Evolutionary conservation across 768 basidiomycete genomes (phyloP), one percentile per base, ranked within the genome.

Genomic region (Suillus weaverae): DNA sequence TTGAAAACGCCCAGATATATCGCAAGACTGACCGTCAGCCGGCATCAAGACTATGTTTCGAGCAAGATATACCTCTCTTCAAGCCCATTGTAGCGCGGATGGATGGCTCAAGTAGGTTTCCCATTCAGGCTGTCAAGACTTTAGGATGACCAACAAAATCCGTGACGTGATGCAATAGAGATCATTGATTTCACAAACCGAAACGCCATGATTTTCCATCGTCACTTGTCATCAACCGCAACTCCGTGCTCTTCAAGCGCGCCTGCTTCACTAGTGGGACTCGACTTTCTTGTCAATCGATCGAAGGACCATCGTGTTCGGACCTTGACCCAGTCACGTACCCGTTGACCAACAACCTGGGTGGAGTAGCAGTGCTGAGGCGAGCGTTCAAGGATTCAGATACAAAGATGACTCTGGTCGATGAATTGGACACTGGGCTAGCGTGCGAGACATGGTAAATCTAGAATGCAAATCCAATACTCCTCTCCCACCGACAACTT

Each of bases 401-500:
- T 20, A 59, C 57, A 11, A 41, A 30, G 39, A 59, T 18, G 57
- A 43, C 33, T 13, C 33, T 54, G 51, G 18, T 54, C 53, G 53
- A 54, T 54, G 33, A n/a, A 35, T 54, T 54, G 53, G 53, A n/a
- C 53, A 54, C n/a, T n/a, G n/a, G 11, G 57, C 22, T 41, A 36
- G 39, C 26, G 18, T 41, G 57, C 56, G 39, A 43, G 41, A 59
- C 26, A 39, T 59, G 16, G 18, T n/a, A 59, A 59, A 39, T 35
- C 26, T 18, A 59, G 26, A 41, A 59, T 59, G 36, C 26, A 30
- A 57, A 57, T 57, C 36, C 53, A 35, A 54, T 35, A 39, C 38
- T 26, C 55, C n/a, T 39, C 57, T 41, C 18, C 57, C 30, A 32
- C 57, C 30, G 18, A 41, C 57, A 38, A 59, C 57, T 59, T 59